Base-by-base conservation (phyloP, 2,329 filamentous ascomycete species). In the Teratosphaeria viscida region DNA sequence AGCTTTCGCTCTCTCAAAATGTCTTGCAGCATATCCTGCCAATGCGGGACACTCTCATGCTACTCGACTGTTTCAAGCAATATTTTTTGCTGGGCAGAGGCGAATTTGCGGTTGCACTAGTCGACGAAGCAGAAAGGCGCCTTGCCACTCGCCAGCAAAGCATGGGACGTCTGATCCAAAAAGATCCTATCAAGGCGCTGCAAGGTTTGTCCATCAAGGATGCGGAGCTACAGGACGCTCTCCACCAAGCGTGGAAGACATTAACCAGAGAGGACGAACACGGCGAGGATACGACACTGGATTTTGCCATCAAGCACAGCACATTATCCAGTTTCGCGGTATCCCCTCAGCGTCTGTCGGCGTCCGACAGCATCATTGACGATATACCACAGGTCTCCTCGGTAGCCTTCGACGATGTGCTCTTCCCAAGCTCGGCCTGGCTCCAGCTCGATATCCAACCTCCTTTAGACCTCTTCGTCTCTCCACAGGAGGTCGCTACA, bases 61-160 rank as follows among this genome's bases (percentile, higher is more conserved):
- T 89, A 56, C 77, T 97, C 14, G 83, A 85, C 32, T 79, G 96
- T 8, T 79, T 96, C 1, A 83, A 92, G 55, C 86, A 94, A 59
- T 96, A 95, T 74, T 90, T 96, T 65, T 81, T 99, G 2, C 80
- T 99, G 0, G 87, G 88, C 0, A 83, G 90, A 37, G 92, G 92
- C 57, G 94, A 97, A 72, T 99, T 99, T 72, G 90, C 92, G 23
- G 85, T 94, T 74, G 87, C 88, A 0, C 75, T 99, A 29, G 90
- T 95, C 1, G 83, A 87, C 39, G 89, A 96, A 75, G 90, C 92
- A 0, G 90, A 96, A 65, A 84, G 87, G 58, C 87, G 85, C 65
- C 82, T 94, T 27, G 82, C 84, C n/a, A 85, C 83, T 64, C 85
- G 90, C 56, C 89, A 89, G 80, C 84, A 65, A 78, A 85, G 63